Percentiles rank a stretch among this genome's conserved stretches.
phyloP scores from a whole-genome alignment of 129 eudicot genomes.

The Chrysanthemum seticuspe region DNA sequence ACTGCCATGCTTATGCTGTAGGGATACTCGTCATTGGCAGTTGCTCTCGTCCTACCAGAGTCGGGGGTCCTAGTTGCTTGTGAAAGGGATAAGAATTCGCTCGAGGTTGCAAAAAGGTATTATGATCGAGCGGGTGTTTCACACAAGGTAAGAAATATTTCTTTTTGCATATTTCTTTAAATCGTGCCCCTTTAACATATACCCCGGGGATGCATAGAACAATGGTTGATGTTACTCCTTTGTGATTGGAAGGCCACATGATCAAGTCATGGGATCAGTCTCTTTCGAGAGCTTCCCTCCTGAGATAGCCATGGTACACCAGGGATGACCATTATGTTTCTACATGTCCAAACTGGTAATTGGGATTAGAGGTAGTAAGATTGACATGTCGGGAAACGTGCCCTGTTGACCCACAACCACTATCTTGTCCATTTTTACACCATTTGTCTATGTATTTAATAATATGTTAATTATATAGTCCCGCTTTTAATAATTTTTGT shows the following conservation, averaged over 20 bases:
- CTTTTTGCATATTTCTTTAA: neutral
- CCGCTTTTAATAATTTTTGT: no score
- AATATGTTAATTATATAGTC: no score
- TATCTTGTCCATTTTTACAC: no score
- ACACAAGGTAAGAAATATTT: constrained; percentile 62
- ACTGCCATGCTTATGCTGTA: constrained; percentile 29
- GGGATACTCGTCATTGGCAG: constrained; percentile 93
- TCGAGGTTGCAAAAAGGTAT: constrained; percentile 85
- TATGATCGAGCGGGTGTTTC: constrained; percentile 88
- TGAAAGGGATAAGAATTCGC: constrained; percentile 69
- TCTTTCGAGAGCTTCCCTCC: constrained; percentile 8
- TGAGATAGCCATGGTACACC: neutral
- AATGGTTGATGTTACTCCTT: constrained; percentile 1
- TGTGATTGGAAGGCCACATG: constrained; percentile 12
- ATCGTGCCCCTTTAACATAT: neutral
- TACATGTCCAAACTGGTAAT: neutral
- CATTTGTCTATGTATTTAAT: no score
- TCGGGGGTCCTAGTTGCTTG: constrained; percentile 86
- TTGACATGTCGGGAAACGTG: no score
- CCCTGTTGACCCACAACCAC: no score
- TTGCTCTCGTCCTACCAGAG: constrained; percentile 86
- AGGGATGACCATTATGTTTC: neutral
- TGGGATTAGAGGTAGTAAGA: no score
- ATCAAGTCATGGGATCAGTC: neutral
- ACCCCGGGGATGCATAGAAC: neutral